Percentiles rank a stretch among this genome's conserved stretches.
Evolutionary conservation across 2,329 filamentous ascomycete species (phyloP).

Genomic region (Fusarium buharicum): DNA sequence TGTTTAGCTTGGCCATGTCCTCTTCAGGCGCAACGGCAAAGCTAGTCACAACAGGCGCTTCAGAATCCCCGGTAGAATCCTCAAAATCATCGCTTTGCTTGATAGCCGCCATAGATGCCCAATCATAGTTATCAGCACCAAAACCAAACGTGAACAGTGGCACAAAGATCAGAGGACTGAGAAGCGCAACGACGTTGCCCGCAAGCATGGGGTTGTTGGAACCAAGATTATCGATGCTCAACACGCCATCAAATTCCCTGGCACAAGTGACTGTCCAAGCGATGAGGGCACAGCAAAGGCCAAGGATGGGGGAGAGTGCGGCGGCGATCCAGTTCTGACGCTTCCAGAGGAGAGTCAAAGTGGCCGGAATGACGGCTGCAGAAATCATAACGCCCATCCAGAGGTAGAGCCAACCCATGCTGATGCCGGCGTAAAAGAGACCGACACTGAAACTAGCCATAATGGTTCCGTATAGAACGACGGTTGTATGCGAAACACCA

Average conservation of each 20-base stretch:
- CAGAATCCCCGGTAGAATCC: slow-evolving; percentile 60
- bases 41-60: slow-evolving; percentile 12
- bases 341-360: slow-evolving; percentile 82
- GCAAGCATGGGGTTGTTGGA: slow-evolving; percentile 88
- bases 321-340: slow-evolving; percentile 80
- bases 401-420: slow-evolving; percentile 89
- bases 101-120: slow-evolving; percentile 83
- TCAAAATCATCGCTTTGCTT: slow-evolving; percentile 82
- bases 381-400: slow-evolving; percentile 94
- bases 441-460: slow-evolving; percentile 84
- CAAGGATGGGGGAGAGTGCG: slow-evolving; percentile 73
- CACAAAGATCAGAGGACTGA: slow-evolving; percentile 79
- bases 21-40: slow-evolving; percentile 45
- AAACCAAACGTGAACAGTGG: slow-evolving; percentile 75
- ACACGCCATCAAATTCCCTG: slow-evolving; percentile 72
- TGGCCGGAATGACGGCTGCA: slow-evolving; percentile 83
- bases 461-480: slow-evolving; percentile 75
- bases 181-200: slow-evolving; percentile 83
- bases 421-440: slow-evolving; percentile 77
- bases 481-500: slow-evolving; percentile 79
- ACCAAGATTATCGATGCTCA: slow-evolving; percentile 80
- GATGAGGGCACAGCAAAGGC: slow-evolving; percentile 72
- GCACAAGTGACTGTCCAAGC: slow-evolving; percentile 79
- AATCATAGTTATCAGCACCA: slow-evolving; percentile 79
- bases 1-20: slow-evolving; percentile 62